Conservation (phyloP, 768 basidiomycete species). For the Tricholoma sp. region DNA sequence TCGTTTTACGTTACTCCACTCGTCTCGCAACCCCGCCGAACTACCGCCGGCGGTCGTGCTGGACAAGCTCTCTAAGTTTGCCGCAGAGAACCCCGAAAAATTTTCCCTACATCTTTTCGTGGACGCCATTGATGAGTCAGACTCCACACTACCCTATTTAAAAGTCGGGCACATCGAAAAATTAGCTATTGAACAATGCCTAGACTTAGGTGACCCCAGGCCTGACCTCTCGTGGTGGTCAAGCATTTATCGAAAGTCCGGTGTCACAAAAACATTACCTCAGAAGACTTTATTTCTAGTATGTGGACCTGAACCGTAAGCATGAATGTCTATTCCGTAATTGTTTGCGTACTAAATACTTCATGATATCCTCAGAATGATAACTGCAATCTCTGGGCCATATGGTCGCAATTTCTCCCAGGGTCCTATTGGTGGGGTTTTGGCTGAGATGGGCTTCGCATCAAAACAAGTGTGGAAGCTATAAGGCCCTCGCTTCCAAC, state of each 20-base stretch:
- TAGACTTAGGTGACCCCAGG: slow-evolving; percentile 27
- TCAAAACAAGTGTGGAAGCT: slow-evolving; percentile 68
- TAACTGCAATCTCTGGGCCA: slow-evolving; percentile 68
- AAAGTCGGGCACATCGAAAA: slow-evolving; percentile 53
- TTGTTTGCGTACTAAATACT: neutral
- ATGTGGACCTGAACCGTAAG: slow-evolving; percentile 82
- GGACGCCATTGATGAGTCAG: slow-evolving; percentile 37
- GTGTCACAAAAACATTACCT: slow-evolving; percentile 13
- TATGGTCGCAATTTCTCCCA: slow-evolving; percentile 74
- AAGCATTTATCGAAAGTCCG: slow-evolving; percentile 21
- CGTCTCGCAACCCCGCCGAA: slow-evolving; percentile 54
- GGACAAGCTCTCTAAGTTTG: slow-evolving; percentile 43
- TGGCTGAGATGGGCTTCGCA: slow-evolving; percentile 59
- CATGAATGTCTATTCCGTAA: slow-evolving; percentile 5
- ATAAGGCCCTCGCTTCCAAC: slow-evolving; percentile 19
- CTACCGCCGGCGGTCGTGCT: slow-evolving; percentile 66
- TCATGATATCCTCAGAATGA: slow-evolving; percentile 49
- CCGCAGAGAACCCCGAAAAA: slow-evolving; percentile 46
- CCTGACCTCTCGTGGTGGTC: slow-evolving; percentile 31
- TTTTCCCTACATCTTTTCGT: slow-evolving; percentile 62
- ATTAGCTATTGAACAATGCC: slow-evolving; percentile 37
- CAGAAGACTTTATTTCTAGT: slow-evolving; percentile 62
- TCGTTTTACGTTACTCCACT: slow-evolving; percentile 70
- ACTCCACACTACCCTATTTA: slow-evolving; percentile 21
- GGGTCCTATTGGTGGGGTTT: slow-evolving; percentile 60